Percentiles rank a stretch among this genome's conserved stretches.
These are phyloP conservation scores for Xylaria venustula DNA, from an alignment of 495 filamentous ascomycete species.

Conservation along the genomic window DNA sequence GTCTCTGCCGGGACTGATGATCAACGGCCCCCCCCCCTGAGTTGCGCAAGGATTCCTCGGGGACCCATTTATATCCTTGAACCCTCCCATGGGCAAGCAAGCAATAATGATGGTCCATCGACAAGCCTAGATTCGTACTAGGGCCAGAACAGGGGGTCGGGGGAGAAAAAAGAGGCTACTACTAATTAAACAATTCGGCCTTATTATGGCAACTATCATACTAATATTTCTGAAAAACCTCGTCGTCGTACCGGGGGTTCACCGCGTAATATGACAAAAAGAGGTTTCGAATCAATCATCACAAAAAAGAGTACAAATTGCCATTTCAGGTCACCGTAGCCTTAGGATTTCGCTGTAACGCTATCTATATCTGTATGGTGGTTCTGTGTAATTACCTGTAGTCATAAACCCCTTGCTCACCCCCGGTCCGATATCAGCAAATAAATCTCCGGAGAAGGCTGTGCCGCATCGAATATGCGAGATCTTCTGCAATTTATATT, in stretches of 20 bases:
- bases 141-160: no score
- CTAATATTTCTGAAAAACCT: no score
- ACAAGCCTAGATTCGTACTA: constrained; percentile 1
- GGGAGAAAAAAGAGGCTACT: background rate
- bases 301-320: background rate
- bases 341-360: background rate
- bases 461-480: background rate
- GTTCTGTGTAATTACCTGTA: background rate
- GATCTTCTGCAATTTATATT: background rate
- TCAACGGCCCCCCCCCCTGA: constrained; percentile 5
- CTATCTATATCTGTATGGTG: background rate
- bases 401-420: background rate
- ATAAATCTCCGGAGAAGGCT: constrained; percentile 2
- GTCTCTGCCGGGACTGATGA: background rate
- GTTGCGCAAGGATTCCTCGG: constrained; percentile 7
- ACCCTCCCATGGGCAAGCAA: background rate
- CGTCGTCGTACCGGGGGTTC: no score
- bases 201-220: no score
- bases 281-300: no score
- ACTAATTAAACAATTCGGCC: constrained; percentile 1
- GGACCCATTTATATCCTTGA: constrained; percentile 3
- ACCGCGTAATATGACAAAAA: no score
- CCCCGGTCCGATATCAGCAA: constrained; percentile 5
- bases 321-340: background rate
- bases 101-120: background rate